Base-by-base conservation (phyloP, 2,329 filamentous ascomycete genomes). In the Fusarium drepaniforme region DNA sequence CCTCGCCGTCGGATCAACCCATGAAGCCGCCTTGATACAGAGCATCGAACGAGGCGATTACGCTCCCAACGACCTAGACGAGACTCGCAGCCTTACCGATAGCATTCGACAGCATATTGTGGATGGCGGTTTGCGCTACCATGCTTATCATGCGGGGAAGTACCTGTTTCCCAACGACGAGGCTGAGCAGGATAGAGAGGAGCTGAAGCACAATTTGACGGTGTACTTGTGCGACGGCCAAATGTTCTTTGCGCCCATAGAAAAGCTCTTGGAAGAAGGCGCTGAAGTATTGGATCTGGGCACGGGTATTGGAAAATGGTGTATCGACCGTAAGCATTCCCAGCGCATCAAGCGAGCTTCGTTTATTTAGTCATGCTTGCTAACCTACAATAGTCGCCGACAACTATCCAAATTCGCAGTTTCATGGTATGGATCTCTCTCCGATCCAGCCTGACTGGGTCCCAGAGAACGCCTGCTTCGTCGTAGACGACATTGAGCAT, bases 291-390 rank as follows among this genome's bases (percentile, higher is more conserved):
- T 88, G 25, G 87, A 89, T 71, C 74, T 89, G 23, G 87, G 87
- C 84, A 88, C 87, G 7, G 87, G 87, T 13, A 88, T 87, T 12
- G 87, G 87, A 3, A 85, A 85, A 68, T 89, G 87, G 87, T 85
- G 84, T 53, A 83, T 88, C 56, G 85, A 88, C 71, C 78, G 87
- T 88, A 79, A 83, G 87, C 83, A 28, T 58, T 28, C 25, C 30
- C 28, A 30, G 49, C 25, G 16, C 25, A 28, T 30, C 11, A 30
- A 30, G 28, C 49, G 49, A 51, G 15, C 46, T 51, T n/a, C 46
- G 16, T 11, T 51, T 30, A 30, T 18, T 13, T 60, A 58, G 16
- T 6, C 35, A 35, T 58, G 21, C 8, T 38, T 23, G 58, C 77
- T 80, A 28, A 79, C 69, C 38, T 9, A 13, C 0, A 8, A 37